Evolutionary conservation across 2,329 filamentous ascomycete genomes (phyloP), one percentile per base, ranked within the genome.

Genomic region (Beauveria medogensis): DNA sequence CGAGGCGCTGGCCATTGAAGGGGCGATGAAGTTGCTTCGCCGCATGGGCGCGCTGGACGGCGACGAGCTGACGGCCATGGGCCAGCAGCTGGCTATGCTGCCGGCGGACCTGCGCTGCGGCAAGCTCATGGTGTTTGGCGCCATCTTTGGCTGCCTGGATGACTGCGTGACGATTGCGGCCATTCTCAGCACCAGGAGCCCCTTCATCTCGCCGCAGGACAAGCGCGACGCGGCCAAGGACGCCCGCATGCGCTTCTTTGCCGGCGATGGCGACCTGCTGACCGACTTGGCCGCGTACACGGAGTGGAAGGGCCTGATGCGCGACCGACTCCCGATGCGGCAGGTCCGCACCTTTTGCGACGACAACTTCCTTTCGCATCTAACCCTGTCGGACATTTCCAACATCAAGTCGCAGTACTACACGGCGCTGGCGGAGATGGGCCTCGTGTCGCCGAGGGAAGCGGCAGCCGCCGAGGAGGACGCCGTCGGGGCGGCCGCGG

Each of bases 81-180:
- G 94, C 44, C 87, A 89, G 58, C 94, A 97, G 75, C 80, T 99
- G n/a, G 89, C 92, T 20, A 91, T 95, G 85, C 92, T 99, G 55
- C 94, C 94, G 2, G 91, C 93, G 0, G 94, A 99, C 70, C 80
- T 99, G 53, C 86, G 93, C 30, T 95, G 92, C 71, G 91, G 90
- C 51, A 99, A 99, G 74, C 81, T 99, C 40, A 91, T 99, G 82
- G 90, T 99, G 3, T 96, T 95, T 69, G 94, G 94, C 6, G 89
- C 91, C 18, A 92, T 95, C 62, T 97, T 99, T 69, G 90, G 90
- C 40, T 97, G 93, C 69, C 81, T 97, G 7, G 91, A 96, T 68
- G 86, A 93, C 57, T 92, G 89, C 66, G 82, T 97, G 60, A 92
- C 89, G 3, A 92, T 97, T 64, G 91, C 94, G 2, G 89, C 92